Evolutionary conservation across 2,329 filamentous ascomycete genomes (phyloP).

Genomic region (Coniochaeta sp.): DNA sequence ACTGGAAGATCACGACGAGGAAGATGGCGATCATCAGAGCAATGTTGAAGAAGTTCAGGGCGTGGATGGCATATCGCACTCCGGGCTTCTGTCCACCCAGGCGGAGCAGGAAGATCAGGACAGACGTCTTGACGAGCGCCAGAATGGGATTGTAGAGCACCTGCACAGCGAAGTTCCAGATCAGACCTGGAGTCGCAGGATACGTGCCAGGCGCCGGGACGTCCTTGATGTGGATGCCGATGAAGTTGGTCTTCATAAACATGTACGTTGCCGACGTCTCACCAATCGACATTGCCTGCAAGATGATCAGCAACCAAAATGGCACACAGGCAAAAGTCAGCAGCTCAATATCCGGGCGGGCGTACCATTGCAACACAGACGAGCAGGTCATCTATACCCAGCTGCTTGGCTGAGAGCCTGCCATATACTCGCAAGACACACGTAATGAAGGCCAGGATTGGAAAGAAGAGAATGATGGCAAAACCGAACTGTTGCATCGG

Average conservation of each 20-base stretch:
- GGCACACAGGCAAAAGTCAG: neutral
- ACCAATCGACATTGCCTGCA: neutral
- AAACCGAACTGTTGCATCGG: neutral
- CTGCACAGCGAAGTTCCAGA: slow-evolving; percentile 27
- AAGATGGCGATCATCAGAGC: slow-evolving; percentile 21
- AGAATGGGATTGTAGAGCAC: slow-evolving; percentile 37
- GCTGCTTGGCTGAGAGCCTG: neutral
- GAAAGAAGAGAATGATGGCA: slow-evolving; percentile 1
- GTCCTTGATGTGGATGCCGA: slow-evolving; percentile 11
- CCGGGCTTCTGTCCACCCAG: slow-evolving; percentile 27
- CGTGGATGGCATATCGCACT: slow-evolving; percentile 20
- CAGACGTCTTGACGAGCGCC: slow-evolving; percentile 34
- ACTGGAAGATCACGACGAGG: slow-evolving; percentile 23
- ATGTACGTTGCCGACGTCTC: neutral
- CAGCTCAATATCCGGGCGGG: neutral
- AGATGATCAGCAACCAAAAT: neutral
- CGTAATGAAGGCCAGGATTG: neutral
- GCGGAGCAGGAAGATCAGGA: slow-evolving; percentile 36
- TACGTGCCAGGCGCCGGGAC: slow-evolving; percentile 8
- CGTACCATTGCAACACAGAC: neutral
- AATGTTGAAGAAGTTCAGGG: slow-evolving; percentile 21
- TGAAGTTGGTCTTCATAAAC: slow-evolving; percentile 8
- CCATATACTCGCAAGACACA: neutral
- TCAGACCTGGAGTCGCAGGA: slow-evolving; percentile 7
- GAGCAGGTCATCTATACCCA: neutral